Evolutionary conservation across 2,329 filamentous ascomycete genomes (phyloP), one percentile per base, ranked within the genome.

Genomic region (Rhynchosporium graminicola): DNA sequence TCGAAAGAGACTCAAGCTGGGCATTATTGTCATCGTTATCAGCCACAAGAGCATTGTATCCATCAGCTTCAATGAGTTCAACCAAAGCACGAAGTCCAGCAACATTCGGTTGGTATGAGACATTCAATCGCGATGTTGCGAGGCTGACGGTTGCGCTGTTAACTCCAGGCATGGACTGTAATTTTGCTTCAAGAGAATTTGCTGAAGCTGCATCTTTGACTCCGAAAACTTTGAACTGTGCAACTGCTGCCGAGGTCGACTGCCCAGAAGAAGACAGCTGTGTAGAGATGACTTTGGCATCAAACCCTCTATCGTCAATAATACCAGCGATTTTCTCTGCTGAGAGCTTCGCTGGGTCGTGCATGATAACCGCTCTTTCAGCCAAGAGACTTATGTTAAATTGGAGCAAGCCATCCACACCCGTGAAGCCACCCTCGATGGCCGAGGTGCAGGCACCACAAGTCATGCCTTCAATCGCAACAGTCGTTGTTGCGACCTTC

Each of bases 361-460:
- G 94, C 1, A 92, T 83, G 67, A 97, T 86, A 45, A 97, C 89
- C 3, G 93, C 94, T 64, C 94, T 87, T 75, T 98, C 95, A 3
- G 95, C 96, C 38, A 98, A 82, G 68, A 99, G 80, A 76, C 92
- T 97, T 75, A 99, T 96, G 73, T 97, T 97, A 80, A 98, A 97
- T 68, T 92, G 91, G 61, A 92, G 74, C 15, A 98, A 76, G 28
- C 95, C 95, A 9, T 90, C 86, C 1, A 94, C 77, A 66, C 83
- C 85, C 68, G 86, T 85, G 77, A 99, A 95, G 3, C 90, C 92
- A 57, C 85, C 83, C 72, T 97, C 91, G 1, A 98, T 87, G 5
- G 94, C 92, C 1, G 94, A 94, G 0, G 95, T 98, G 76, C 95
- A 99, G 47, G 95, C 92, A 28, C 94, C 94, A 74, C 95, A 98